A percentile compares a stretch with the other conserved stretches of the same genome.
These are phyloP conservation scores for Candida nitratophila DNA, from an alignment of 805 yeast genomes.

Conservation along the genomic window DNA sequence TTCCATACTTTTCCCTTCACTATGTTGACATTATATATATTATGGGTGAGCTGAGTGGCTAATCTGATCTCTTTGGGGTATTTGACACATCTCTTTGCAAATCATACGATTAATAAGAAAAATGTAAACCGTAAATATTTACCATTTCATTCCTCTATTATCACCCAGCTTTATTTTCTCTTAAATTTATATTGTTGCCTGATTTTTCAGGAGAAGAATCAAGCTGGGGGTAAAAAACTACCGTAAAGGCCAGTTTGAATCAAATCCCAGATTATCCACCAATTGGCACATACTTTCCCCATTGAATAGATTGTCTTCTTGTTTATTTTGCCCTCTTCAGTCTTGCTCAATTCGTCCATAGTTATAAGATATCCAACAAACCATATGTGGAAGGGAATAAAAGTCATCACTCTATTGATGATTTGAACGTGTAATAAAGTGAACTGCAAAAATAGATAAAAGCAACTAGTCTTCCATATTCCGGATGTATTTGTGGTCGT, in stretches of 20 bases:
- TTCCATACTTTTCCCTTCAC: not conserved
- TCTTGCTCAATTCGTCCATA: conserved; percentile 11
- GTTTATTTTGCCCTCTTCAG: conserved; percentile 5
- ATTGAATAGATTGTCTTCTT: not conserved
- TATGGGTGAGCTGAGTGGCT: not conserved
- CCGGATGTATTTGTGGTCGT: conserved; percentile 24
- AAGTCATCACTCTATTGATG: conserved; percentile 69
- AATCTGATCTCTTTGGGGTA: not conserved
- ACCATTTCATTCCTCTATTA: too few species aligned
- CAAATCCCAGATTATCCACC: conserved; percentile 55
- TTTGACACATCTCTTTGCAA: not conserved
- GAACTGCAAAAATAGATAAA: conserved; percentile 43
- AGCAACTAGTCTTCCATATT: conserved; percentile 32
- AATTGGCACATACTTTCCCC: conserved; percentile 24
- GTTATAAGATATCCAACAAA: conserved; percentile 39
- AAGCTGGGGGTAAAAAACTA: conserved; percentile 88
- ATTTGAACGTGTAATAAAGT: conserved; percentile 81
- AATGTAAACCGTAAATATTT: too few species aligned
- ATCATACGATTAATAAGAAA: conserved; percentile 1
- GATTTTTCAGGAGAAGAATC: too few species aligned
- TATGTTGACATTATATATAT: too few species aligned
- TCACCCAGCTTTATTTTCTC: too few species aligned
- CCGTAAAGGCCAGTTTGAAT: conserved; percentile 69
- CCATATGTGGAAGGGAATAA: conserved; percentile 75
- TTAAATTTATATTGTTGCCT: too few species aligned